These are phyloP conservation scores for Beta macrorhiza DNA, from an alignment of 179 eudicot genomes.

Conservation along the genomic window DNA sequence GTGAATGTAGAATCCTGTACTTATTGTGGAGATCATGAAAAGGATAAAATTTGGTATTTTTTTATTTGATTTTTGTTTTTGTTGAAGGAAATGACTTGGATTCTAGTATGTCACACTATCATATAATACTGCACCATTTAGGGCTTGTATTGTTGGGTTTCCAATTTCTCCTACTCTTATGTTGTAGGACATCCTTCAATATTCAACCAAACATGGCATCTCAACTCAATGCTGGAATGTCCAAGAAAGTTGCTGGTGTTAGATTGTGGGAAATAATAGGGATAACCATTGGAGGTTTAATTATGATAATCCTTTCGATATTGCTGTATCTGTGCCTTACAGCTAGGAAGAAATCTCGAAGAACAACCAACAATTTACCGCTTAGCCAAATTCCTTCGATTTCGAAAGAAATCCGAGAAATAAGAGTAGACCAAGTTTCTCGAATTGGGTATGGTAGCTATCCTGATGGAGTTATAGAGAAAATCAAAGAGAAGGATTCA, in stretches of 20 bases:
- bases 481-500: conserved; percentile 51
- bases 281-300: conserved; percentile 52
- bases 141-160: neutral
- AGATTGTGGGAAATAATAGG: conserved; percentile 73
- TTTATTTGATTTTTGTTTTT: neutral
- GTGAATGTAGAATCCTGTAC: conserved; percentile 14
- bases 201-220: conserved; percentile 49
- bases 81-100: neutral
- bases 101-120: conserved; percentile 11
- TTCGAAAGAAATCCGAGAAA: conserved; percentile 71
- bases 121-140: neutral
- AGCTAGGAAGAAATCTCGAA: conserved; percentile 54
- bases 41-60: neutral
- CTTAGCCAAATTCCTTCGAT: conserved; percentile 52
- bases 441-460: conserved; percentile 29
- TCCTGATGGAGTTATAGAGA: conserved; percentile 37
- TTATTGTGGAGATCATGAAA: conserved; percentile 18
- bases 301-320: conserved; percentile 50
- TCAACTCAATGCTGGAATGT: conserved; percentile 49
- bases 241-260: conserved; percentile 62
- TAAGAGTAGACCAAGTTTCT: conserved; percentile 55
- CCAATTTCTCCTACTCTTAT: conserved; percentile 5
- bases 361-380: conserved; percentile 43
- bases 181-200: conserved; percentile 21
- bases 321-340: conserved; percentile 55